Percentiles rank a stretch among this genome's conserved stretches.
Evolutionary conservation across 176 grass and related monocot genomes (phyloP).

Genomic region (Zoysia japonica): DNA sequence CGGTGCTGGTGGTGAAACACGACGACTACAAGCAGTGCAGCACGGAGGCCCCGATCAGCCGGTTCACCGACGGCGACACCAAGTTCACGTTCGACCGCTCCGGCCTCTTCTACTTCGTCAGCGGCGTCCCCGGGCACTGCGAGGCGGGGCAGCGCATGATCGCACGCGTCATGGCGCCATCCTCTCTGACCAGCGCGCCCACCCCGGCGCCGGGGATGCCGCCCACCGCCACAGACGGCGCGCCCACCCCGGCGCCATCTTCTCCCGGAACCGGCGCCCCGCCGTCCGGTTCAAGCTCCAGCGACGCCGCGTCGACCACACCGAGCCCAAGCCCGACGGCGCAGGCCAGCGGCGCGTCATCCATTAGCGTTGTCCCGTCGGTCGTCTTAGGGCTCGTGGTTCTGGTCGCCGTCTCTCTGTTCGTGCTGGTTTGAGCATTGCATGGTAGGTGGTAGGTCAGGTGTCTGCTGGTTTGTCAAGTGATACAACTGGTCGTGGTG

Average conservation of each 20-base stretch:
- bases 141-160: constrained; percentile 70
- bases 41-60: constrained; percentile 34
- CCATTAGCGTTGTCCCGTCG: constrained; percentile 1
- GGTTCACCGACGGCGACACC: constrained; percentile 58
- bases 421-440: constrained; percentile 22
- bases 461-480: not conserved
- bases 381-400: not conserved
- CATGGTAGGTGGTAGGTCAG: not conserved
- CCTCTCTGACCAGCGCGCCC: constrained; percentile 11
- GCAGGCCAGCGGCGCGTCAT: constrained; percentile 15
- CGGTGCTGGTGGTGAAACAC: constrained; percentile 65
- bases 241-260: too few relatives aligned
- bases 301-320: not conserved
- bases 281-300: not conserved
- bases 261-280: not conserved
- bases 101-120: constrained; percentile 74
- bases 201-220: constrained; percentile 21
- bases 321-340: constrained; percentile 30
- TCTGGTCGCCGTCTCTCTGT: not conserved
- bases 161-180: constrained; percentile 38
- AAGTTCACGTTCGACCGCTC: constrained; percentile 48
- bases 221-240: not conserved
- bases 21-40: constrained; percentile 66
- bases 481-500: not conserved
- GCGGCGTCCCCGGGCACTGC: constrained; percentile 66